phyloP scores from a whole-genome alignment of 768 basidiomycete genomes.

The Boletus fagicola region DNA sequence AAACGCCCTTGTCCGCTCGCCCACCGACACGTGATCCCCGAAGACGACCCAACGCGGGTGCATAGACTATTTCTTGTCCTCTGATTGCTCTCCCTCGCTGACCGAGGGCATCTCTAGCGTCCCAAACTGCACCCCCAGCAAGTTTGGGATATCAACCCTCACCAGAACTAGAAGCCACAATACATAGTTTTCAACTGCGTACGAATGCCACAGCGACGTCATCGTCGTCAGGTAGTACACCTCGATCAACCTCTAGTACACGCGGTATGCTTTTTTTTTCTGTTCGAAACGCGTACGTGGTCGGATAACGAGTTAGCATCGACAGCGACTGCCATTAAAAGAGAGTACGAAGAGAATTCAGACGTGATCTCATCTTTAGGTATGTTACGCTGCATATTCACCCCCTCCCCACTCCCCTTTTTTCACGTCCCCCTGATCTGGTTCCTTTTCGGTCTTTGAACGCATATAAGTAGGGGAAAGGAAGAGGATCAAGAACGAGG shows the following conservation, averaged over 20 bases:
- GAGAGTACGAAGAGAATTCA: slow-evolving; percentile 15
- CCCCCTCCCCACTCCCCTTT: too few relatives aligned
- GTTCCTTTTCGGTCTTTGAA: background rate
- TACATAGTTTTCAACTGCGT: slow-evolving; percentile 1
- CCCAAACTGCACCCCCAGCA: background rate
- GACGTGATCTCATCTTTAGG: background rate
- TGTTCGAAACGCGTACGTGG: background rate
- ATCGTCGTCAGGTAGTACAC: background rate
- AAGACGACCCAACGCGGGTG: background rate
- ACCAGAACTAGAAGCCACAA: background rate
- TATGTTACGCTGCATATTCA: background rate
- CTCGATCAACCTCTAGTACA: background rate
- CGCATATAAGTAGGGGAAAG: background rate
- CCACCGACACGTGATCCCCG: background rate
- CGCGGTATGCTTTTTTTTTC: background rate
- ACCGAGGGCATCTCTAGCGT: background rate
- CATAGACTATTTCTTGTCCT: background rate
- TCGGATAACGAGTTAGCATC: background rate
- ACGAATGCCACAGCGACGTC: background rate
- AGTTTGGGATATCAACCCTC: slow-evolving; percentile 12
- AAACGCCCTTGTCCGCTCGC: background rate
- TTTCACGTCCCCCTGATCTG: background rate
- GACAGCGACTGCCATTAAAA: slow-evolving; percentile 3
- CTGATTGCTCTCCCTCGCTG: background rate
- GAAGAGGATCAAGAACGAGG: slow-evolving; percentile 21